A percentile compares a stretch with the other conserved stretches of the same genome.
phyloP scores from a whole-genome alignment of 2,329 filamentous ascomycete genomes.

The Penicillium sp. region DNA sequence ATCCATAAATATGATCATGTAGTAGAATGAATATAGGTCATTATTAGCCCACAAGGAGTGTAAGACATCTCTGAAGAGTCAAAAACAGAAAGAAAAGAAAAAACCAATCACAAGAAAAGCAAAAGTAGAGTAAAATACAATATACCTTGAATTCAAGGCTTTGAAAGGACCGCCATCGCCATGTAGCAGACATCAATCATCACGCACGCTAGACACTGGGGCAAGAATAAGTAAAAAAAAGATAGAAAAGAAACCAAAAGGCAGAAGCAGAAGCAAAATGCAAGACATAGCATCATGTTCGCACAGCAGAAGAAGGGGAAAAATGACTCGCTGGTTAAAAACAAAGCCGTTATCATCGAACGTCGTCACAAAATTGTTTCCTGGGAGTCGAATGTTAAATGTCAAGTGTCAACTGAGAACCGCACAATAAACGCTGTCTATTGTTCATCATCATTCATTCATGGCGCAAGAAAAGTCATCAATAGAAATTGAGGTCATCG shows the following conservation, averaged over 20 bases:
- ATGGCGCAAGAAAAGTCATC: slow-evolving; percentile 9
- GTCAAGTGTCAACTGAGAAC: slow-evolving; percentile 9
- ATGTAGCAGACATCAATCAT: neutral
- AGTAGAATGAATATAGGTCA: neutral
- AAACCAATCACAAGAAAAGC: neutral
- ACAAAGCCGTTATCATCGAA: neutral
- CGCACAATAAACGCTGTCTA: slow-evolving; percentile 31
- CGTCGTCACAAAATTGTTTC: neutral
- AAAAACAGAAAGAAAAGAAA: neutral
- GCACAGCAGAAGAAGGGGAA: neutral
- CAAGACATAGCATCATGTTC: neutral
- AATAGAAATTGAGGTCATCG: slow-evolving; percentile 7
- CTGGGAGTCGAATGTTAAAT: neutral
- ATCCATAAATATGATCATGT: neutral
- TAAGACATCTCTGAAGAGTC: neutral
- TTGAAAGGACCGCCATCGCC: neutral
- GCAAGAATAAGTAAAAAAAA: neutral
- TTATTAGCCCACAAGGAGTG: neutral
- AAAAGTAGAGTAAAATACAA: neutral
- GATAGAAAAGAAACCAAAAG: neutral
- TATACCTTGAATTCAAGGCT: neutral
- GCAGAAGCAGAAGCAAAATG: neutral
- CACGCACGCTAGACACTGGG: neutral
- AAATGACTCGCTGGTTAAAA: neutral
- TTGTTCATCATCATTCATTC: slow-evolving; percentile 31